phyloP scores from a whole-genome alignment of 2,329 filamentous ascomycete species.

The Clathrospora elynae region DNA sequence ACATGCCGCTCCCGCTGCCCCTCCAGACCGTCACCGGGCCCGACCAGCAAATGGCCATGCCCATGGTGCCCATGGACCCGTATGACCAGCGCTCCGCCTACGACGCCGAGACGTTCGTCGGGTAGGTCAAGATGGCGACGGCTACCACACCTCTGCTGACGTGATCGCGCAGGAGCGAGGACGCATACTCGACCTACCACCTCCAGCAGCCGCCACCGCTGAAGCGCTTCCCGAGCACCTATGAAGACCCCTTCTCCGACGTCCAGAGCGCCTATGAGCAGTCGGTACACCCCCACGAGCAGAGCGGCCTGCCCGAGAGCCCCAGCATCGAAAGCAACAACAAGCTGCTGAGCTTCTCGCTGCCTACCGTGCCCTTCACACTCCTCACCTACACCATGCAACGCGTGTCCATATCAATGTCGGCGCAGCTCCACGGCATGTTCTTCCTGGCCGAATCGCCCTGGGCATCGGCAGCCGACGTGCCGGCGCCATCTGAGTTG shows the following conservation, averaged over 20 bases:
- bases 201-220: constrained; percentile 50
- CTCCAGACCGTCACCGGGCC: constrained; percentile 58
- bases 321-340: constrained; percentile 68
- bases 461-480: constrained; percentile 63
- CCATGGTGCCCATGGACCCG: constrained; percentile 58
- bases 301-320: constrained; percentile 53
- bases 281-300: constrained; percentile 53
- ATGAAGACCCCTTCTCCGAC: constrained; percentile 59
- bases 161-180: constrained; percentile 54
- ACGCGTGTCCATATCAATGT: constrained; percentile 68
- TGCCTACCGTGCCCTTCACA: constrained; percentile 58
- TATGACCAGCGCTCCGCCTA: constrained; percentile 65
- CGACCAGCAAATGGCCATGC: constrained; percentile 47
- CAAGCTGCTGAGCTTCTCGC: constrained; percentile 58
- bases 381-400: constrained; percentile 68
- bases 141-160: constrained; percentile 33
- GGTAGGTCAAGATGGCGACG: constrained; percentile 51
- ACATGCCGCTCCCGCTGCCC: constrained; percentile 62
- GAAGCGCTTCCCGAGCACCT: constrained; percentile 57
- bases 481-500: constrained; percentile 69
- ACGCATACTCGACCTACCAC: constrained; percentile 53
- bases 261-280: constrained; percentile 56
- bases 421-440: constrained; percentile 83
- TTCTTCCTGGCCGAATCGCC: constrained; percentile 85
- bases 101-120: constrained; percentile 64